Base-by-base conservation (phyloP, 164 flowering plant species). In the Malania oleifera region DNA sequence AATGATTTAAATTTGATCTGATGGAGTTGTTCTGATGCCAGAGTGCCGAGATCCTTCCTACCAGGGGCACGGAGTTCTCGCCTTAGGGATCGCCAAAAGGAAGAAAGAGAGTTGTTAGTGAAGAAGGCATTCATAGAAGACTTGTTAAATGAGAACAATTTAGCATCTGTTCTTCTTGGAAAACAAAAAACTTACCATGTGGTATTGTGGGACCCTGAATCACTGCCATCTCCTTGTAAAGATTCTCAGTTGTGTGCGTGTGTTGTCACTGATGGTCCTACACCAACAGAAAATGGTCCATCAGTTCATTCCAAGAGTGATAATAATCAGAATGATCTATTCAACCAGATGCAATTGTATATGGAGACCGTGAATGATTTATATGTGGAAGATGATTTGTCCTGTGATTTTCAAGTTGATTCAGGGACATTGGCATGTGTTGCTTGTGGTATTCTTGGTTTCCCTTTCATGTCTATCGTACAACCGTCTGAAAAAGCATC, bases 361-460 rank as follows among this genome's bases (percentile, higher is more conserved):
- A 67, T 74, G 81, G 82, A 77, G 51, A 71, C 57, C 24, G 56
- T 66, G 17, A 67, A 75, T 71, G 83, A 75, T 52, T 60, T 78
- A 46, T 80, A 82, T 67, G 28, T 60, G 28, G 78, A 80, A 43
- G 81, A 81, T 77, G 96, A 79, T 70, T 66, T 87, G 62, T 78
- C 79, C 22, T 71, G 79, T 71, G 95, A 87, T 69, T 84, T 91
- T 60, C 89, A 86, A 80, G 75, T 85, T 48, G 96, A 89, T 66
- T 89, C 97, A 8, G 97, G 97, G 50, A 72, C 97, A 37, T 70
- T 91, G 70, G 74, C 88, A 23, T 95, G 99, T 75, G 96, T 95
- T 48, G 95, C 96, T 68, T 95, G 99, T 70, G 99, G 99, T 13
- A 70, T 90, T 66, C 95, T 93, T 60, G 99, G 99, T 48, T 93